Percentiles rank a stretch among this genome's conserved stretches.
Evolutionary conservation across 2,329 filamentous ascomycete genomes (phyloP).

Genomic region (Pyrenophora teres): DNA sequence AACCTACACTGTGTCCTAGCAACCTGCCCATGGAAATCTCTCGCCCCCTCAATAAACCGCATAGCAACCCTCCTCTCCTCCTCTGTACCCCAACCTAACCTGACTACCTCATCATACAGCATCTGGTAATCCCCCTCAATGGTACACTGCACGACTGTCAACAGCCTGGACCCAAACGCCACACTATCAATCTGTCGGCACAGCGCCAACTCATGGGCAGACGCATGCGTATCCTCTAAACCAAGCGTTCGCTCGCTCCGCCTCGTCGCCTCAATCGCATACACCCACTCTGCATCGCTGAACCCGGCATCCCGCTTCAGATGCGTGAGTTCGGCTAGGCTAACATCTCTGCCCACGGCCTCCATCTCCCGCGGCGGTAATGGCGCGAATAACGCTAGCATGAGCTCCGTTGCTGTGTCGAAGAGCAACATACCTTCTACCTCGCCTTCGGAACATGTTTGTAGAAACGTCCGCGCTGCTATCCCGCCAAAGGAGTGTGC

Average conservation of each 20-base stretch:
- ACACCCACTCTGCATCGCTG: slow-evolving; percentile 10
- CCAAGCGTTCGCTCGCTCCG: not conserved
- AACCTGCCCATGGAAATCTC: slow-evolving; percentile 8
- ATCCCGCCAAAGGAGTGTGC: slow-evolving; percentile 16
- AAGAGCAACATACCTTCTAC: not conserved
- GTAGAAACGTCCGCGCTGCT: slow-evolving; percentile 10
- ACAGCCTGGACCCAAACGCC: slow-evolving; percentile 2
- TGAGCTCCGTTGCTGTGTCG: slow-evolving; percentile 14
- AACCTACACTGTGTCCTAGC: slow-evolving; percentile 6
- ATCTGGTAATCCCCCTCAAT: slow-evolving; percentile 5
- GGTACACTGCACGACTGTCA: slow-evolving; percentile 10
- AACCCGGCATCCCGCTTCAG: slow-evolving; percentile 8
- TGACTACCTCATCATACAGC: slow-evolving; percentile 9
- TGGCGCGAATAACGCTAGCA: slow-evolving; percentile 10
- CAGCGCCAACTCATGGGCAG: slow-evolving; percentile 6
- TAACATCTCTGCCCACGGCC: slow-evolving; percentile 7
- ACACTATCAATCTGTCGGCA: slow-evolving; percentile 6
- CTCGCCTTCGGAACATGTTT: not conserved
- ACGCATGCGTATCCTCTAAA: slow-evolving; percentile 11
- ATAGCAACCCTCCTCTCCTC: slow-evolving; percentile 5
- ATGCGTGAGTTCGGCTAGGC: slow-evolving; percentile 10
- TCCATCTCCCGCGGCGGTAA: slow-evolving; percentile 7
- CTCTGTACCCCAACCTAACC: slow-evolving; percentile 7
- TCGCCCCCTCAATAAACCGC: slow-evolving; percentile 5
- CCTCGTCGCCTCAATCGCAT: not conserved